Base-by-base conservation (phyloP, 192 early-diverging fungal species). In the Backusella sp. region DNA sequence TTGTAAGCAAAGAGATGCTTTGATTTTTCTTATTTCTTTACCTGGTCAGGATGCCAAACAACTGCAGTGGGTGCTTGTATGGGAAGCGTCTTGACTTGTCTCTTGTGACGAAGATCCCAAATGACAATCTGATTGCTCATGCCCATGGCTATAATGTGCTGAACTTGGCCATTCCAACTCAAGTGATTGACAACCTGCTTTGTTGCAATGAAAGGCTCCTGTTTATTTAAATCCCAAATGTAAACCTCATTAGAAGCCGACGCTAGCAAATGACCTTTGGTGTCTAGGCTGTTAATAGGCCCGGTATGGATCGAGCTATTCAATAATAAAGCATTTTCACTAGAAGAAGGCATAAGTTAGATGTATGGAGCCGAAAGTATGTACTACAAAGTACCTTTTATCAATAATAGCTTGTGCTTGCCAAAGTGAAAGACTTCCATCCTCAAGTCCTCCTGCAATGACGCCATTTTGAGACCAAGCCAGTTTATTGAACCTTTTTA, bases 191-290 rank as follows among this genome's bases (percentile, higher is more conserved):
- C 34, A 97, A 95, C 11, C 96, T 81, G 41, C 91, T 88, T 81
- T 90, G 85, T 6, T 96, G 97, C 41, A 91, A 87, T 21, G 89
- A 73, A 21, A 96, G 92, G 96, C 71, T 89, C 86, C 41, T 94
- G 92, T 74, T 91, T 94, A 65, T 89, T 90, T 71, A 98, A 84
- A 85, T 99, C 98, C 98, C 98, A 99, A 76, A 99, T 93, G 71
- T 92, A 92, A 46, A 96, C 86, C 88, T 99, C 96, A 59, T 94
- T 41, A 1, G n/a, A 92, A 12, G 95, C 96, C 39, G 94, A 92
- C 3, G 95, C 96, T 71, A 99, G 84, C 72, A 98, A 86, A 79
- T 96, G 92, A 62, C 84, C 70, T 79, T 96, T 99, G 76, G 98
- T 97, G 70, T 96, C 93, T 26, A 99, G 86, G 0, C 96, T 95